phyloP scores from a whole-genome alignment of 1,139 yeast genomes.

The Scheffersomyces segobiensis region DNA sequence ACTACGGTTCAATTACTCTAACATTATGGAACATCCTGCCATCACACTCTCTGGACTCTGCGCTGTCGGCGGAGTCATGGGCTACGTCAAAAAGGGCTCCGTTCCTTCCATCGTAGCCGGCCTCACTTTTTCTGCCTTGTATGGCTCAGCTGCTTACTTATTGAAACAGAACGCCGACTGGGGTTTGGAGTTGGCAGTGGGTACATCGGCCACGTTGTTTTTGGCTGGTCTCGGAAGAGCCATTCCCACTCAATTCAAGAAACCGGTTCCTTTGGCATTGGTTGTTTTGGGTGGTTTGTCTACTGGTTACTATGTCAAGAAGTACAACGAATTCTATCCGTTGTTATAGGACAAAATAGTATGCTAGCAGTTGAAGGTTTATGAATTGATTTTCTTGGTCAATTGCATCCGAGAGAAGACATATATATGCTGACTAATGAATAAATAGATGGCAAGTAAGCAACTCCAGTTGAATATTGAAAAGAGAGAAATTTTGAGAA shows the following conservation, averaged over 20 bases:
- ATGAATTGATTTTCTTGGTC: neutral
- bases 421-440: no score
- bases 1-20: neutral
- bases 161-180: slow-evolving; percentile 70
- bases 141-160: slow-evolving; percentile 78
- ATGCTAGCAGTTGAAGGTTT: neutral
- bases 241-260: slow-evolving; percentile 54
- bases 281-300: slow-evolving; percentile 65
- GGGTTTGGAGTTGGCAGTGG: slow-evolving; percentile 81
- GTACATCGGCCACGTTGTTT: slow-evolving; percentile 63
- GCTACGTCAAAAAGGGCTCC: slow-evolving; percentile 72
- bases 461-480: no score
- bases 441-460: no score
- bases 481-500: no score
- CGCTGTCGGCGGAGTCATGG: slow-evolving; percentile 72
- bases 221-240: slow-evolving; percentile 75
- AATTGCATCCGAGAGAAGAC: neutral
- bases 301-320: slow-evolving; percentile 67
- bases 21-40: slow-evolving; percentile 72
- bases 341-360: slow-evolving; percentile 15
- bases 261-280: slow-evolving; percentile 75
- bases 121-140: slow-evolving; percentile 62
- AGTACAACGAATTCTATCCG: slow-evolving; percentile 69
- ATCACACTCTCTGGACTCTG: slow-evolving; percentile 74
- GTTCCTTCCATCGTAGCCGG: slow-evolving; percentile 84